A percentile compares a stretch with the other conserved stretches of the same genome.
Conservation (phyloP, 2,329 filamentous ascomycete genomes). For the Arthroderma uncinatum region DNA sequence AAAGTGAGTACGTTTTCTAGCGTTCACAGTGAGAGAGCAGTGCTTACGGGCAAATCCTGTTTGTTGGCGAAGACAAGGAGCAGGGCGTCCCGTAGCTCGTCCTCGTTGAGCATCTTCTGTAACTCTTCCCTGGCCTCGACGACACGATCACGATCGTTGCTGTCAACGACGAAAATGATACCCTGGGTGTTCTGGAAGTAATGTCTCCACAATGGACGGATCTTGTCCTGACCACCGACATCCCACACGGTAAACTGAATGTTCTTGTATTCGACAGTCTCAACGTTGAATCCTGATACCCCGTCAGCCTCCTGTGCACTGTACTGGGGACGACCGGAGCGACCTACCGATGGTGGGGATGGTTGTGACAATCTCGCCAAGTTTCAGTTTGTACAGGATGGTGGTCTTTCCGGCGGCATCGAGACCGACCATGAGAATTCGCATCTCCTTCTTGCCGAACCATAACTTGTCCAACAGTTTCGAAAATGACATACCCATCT, state of each 20-base stretch:
- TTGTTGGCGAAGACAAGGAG: conserved; percentile 99
- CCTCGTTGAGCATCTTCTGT: conserved; percentile 96
- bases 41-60: conserved; percentile 88
- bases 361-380: conserved; percentile 89
- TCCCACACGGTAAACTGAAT: conserved; percentile 99
- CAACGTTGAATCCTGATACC: conserved; percentile 84
- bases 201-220: conserved; percentile 97
- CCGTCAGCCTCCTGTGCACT: not conserved
- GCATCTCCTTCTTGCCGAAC: conserved; percentile 97
- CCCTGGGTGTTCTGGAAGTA: conserved; percentile 99
- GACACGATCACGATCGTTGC: conserved; percentile 96
- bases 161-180: conserved; percentile 99
- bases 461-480: conserved; percentile 93
- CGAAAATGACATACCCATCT: conserved; percentile 96
- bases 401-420: conserved; percentile 99
- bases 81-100: conserved; percentile 94
- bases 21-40: conserved; percentile 7
- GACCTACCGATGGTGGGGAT: conserved; percentile 91
- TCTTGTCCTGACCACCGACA: conserved; percentile 99
- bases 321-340: not conserved
- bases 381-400: conserved; percentile 99
- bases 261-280: conserved; percentile 99
- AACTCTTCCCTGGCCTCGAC: conserved; percentile 94
- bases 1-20: conserved; percentile 19
- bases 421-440: conserved; percentile 99